Percentiles rank a stretch among this genome's conserved stretches.
These are phyloP conservation scores for Dactylellina sp. DNA, from an alignment of 2,329 filamentous ascomycete species.

Conservation along the genomic window DNA sequence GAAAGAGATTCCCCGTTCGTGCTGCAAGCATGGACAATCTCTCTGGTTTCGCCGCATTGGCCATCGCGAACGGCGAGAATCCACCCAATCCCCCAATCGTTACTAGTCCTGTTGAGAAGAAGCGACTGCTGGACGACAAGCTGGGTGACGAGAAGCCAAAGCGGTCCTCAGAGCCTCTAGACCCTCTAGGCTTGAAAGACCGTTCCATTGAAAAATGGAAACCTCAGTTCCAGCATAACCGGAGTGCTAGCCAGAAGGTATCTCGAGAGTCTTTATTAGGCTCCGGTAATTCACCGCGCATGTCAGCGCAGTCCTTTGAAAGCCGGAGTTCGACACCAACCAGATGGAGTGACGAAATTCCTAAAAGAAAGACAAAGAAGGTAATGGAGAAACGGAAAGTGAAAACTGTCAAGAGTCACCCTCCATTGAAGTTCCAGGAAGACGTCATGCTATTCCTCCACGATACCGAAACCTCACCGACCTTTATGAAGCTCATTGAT, in stretches of 20 bases:
- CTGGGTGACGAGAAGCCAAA: conserved; percentile 36
- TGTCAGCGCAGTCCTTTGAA: conserved; percentile 52
- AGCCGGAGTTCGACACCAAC: conserved; percentile 53
- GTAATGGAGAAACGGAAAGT: conserved; percentile 48
- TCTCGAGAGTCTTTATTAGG: conserved; percentile 43
- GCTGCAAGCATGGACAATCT: conserved; percentile 56
- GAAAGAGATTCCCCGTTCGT: conserved; percentile 51
- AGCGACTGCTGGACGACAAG: conserved; percentile 35
- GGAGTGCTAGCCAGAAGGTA: conserved; percentile 35
- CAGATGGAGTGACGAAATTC: conserved; percentile 54
- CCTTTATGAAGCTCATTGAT: conserved; percentile 51
- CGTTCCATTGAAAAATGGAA: conserved; percentile 41
- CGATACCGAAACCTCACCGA: conserved; percentile 46
- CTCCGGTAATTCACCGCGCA: conserved; percentile 41
- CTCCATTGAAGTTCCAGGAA: conserved; percentile 53
- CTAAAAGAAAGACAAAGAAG: conserved; percentile 52
- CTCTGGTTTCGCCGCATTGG: conserved; percentile 26
- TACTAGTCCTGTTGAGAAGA: conserved; percentile 35
- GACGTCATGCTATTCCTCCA: conserved; percentile 55
- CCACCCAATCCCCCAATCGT: conserved; percentile 10
- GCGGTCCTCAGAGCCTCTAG: conserved; percentile 36
- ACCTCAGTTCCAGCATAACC: conserved; percentile 48
- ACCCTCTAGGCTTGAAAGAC: conserved; percentile 38
- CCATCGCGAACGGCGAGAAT: conserved; percentile 24
- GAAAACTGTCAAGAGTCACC: conserved; percentile 46